Conservation (phyloP, 2,329 filamentous ascomycete species). For the Chaetomium globosum region DNA sequence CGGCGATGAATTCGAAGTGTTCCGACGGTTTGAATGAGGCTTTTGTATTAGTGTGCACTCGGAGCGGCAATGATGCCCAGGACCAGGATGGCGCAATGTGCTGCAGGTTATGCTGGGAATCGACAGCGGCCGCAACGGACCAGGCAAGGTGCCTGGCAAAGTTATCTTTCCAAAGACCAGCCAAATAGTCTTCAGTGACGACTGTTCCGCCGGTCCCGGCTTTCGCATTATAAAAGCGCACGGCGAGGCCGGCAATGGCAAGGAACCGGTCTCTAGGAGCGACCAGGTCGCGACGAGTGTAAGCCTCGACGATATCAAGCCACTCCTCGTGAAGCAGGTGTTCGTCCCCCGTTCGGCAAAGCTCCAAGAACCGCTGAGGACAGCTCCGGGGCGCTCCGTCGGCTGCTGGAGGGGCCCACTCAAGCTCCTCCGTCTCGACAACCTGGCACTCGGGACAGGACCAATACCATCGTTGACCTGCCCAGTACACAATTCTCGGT, state of each 20-base stretch:
- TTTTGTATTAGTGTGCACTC: constrained; percentile 29
- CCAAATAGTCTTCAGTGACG: constrained; percentile 35
- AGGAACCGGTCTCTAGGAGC: constrained; percentile 36
- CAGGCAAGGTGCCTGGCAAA: constrained; percentile 37
- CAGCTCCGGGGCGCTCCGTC: constrained; percentile 25
- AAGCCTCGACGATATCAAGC: constrained; percentile 37
- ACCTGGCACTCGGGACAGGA: constrained; percentile 35
- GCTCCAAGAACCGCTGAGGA: constrained; percentile 35
- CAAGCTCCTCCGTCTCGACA: constrained; percentile 29
- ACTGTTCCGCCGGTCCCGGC: constrained; percentile 25
- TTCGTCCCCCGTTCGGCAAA: constrained; percentile 34
- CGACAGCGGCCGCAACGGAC: constrained; percentile 32
- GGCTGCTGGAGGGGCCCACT: constrained; percentile 7
- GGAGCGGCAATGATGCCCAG: constrained; percentile 37
- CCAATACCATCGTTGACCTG: constrained; percentile 37
- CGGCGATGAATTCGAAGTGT: constrained; percentile 32
- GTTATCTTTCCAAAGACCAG: constrained; percentile 36
- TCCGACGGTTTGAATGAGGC: constrained; percentile 25
- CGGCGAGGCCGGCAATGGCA: constrained; percentile 37
- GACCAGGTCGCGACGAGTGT: constrained; percentile 35
- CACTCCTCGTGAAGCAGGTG: constrained; percentile 36
- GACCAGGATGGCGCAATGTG: constrained; percentile 38
- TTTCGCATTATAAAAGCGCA: constrained; percentile 37
- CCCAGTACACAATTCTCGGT: constrained; percentile 37
- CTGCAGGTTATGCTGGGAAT: constrained; percentile 28